phyloP scores from a whole-genome alignment of 441 rosid genomes.

The Pelargonium australe region DNA sequence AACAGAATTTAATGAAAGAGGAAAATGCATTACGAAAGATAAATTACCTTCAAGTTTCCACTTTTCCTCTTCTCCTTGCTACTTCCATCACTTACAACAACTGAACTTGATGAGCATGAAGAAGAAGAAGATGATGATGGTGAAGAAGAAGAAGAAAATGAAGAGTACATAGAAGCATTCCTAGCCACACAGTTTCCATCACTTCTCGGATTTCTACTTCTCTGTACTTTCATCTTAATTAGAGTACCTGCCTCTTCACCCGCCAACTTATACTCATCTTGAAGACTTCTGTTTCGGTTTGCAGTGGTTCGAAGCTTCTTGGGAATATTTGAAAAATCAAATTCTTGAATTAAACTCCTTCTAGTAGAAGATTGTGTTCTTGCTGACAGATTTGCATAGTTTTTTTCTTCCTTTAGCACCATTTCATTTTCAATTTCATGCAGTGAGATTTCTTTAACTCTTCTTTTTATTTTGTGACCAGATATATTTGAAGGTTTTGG shows the following conservation, averaged over 20 bases:
- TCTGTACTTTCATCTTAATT: slow-evolving; percentile 23
- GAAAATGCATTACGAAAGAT: neutral
- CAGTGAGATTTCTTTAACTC: neutral
- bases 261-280: slow-evolving; percentile 11
- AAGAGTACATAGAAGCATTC: too few species aligned
- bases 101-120: too few species aligned
- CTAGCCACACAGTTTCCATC: too few species aligned
- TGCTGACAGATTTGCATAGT: neutral
- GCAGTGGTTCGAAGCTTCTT: slow-evolving; percentile 22
- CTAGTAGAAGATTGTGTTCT: slow-evolving; percentile 19
- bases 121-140: neutral
- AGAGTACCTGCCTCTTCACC: slow-evolving; percentile 22
- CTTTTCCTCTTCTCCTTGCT: too few species aligned
- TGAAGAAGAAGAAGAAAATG: too few species aligned
- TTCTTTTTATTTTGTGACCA: slow-evolving; percentile 19
- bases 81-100: too few species aligned
- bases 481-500: slow-evolving; percentile 9
- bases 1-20: neutral
- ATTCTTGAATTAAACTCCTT: slow-evolving; percentile 13
- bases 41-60: too few species aligned
- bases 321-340: slow-evolving; percentile 15
- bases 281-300: slow-evolving; percentile 12
- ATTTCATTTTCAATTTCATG: slow-evolving; percentile 7
- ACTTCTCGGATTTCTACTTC: neutral
- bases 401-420: slow-evolving; percentile 4